These are phyloP conservation scores for Lipomyces yamanashiensis DNA, from an alignment of 805 yeast genomes.

Conservation along the genomic window DNA sequence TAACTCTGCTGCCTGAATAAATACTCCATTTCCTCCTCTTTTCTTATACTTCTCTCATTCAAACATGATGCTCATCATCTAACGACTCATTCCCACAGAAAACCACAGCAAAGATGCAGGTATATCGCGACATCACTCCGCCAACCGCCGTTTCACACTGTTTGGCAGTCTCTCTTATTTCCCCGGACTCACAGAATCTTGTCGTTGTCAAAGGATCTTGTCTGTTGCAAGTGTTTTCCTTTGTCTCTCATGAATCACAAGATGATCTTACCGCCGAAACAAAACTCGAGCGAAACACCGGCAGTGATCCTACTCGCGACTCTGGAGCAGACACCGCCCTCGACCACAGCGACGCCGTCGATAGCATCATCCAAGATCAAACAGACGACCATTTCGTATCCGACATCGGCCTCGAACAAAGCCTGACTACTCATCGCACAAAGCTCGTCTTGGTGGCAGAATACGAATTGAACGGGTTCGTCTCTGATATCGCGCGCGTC, in stretches of 20 bases:
- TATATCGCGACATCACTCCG: constrained; percentile 73
- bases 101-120: constrained; percentile 59
- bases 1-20: too few relatives aligned
- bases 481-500: constrained; percentile 58
- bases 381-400: constrained; percentile 32
- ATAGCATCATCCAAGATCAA: constrained; percentile 17
- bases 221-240: constrained; percentile 63
- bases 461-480: constrained; percentile 70
- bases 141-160: constrained; percentile 75
- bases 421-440: constrained; percentile 36
- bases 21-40: neutral
- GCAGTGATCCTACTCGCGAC: constrained; percentile 25
- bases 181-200: constrained; percentile 52
- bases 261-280: constrained; percentile 31
- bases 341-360: neutral
- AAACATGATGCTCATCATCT: too few relatives aligned
- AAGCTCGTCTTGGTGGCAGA: constrained; percentile 60
- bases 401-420: constrained; percentile 39
- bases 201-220: constrained; percentile 69
- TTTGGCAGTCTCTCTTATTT: constrained; percentile 44
- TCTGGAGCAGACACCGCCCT: neutral
- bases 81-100: neutral
- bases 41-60: neutral
- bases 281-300: constrained; percentile 18
- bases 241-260: constrained; percentile 43